A percentile compares a stretch with the other conserved stretches of the same genome.
Evolutionary conservation across 2,329 filamentous ascomycete genomes (phyloP).

Genomic region (Trichoderma hamatum): DNA sequence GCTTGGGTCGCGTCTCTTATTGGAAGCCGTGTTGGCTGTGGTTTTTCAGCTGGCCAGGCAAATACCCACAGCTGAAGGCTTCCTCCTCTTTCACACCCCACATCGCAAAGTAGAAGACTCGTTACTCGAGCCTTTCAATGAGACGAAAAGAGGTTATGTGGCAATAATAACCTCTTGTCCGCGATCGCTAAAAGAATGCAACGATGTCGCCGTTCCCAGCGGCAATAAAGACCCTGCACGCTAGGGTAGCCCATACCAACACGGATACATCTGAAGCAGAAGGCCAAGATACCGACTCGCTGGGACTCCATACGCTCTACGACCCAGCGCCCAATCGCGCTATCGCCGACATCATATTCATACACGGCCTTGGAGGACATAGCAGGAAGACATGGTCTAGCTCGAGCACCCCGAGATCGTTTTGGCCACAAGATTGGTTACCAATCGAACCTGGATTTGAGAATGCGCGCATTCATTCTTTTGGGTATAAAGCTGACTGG

Average conservation of each 20-base stretch:
- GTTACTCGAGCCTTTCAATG: background rate
- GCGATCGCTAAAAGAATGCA: background rate
- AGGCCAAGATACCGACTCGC: conserved; percentile 1
- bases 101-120: background rate
- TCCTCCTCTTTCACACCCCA: background rate
- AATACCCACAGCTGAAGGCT: background rate
- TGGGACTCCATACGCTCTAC: conserved; percentile 22
- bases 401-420: background rate
- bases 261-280: background rate
- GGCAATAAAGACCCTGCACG: conserved; percentile 3
- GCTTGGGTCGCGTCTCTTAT: background rate
- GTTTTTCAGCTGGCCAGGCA: background rate
- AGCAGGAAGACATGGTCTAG: conserved; percentile 25
- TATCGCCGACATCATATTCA: conserved; percentile 22
- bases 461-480: conserved; percentile 23
- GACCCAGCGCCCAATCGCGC: background rate
- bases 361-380: conserved; percentile 25
- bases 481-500: conserved; percentile 23
- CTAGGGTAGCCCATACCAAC: background rate
- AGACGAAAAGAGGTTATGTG: background rate
- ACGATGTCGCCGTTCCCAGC: conserved; percentile 10
- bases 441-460: conserved; percentile 16
- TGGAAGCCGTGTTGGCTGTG: background rate
- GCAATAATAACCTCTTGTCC: background rate
- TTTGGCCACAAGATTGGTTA: conserved; percentile 26